Percentiles rank a stretch among this genome's conserved stretches.
These are phyloP conservation scores for Globisporangium cystogenes DNA, from an alignment of 352 stramenopile genomes.

Conservation along the genomic window DNA sequence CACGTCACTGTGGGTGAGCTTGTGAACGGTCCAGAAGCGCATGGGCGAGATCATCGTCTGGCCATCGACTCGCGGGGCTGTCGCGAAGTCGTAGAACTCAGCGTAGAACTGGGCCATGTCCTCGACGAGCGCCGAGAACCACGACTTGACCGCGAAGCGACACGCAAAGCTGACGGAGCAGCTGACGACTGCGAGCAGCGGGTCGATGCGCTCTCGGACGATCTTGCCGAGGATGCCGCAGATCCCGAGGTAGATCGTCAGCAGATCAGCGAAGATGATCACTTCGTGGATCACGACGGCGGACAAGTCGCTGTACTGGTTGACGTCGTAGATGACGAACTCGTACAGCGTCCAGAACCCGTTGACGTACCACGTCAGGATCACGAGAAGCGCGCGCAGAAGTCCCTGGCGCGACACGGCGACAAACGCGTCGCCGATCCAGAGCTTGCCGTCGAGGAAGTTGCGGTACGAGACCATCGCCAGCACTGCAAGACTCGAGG, in stretches of 20 bases:
- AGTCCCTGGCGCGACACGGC: slow-evolving; percentile 22
- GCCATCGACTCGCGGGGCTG: not conserved
- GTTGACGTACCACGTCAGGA: slow-evolving; percentile 39
- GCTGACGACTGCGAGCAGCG: slow-evolving; percentile 1
- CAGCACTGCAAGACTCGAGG: slow-evolving; percentile 26
- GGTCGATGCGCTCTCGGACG: slow-evolving; percentile 9
- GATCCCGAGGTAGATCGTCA: slow-evolving; percentile 10
- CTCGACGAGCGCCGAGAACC: not conserved
- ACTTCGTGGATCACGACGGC: not conserved
- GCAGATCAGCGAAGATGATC: slow-evolving; percentile 14
- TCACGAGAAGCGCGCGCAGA: slow-evolving; percentile 21
- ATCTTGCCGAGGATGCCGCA: slow-evolving; percentile 6
- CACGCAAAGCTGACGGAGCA: slow-evolving; percentile 1
- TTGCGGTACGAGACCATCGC: slow-evolving; percentile 28
- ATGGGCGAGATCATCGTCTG: slow-evolving; percentile 14
- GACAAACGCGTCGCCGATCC: slow-evolving; percentile 36
- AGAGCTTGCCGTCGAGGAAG: slow-evolving; percentile 24
- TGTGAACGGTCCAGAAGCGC: slow-evolving; percentile 15
- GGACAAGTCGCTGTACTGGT: slow-evolving; percentile 8
- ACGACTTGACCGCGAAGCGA: slow-evolving; percentile 4
- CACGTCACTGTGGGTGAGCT: not conserved
- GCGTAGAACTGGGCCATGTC: slow-evolving; percentile 4
- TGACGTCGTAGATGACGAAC: slow-evolving; percentile 34
- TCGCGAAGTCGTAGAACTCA: slow-evolving; percentile 2
- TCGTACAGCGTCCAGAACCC: slow-evolving; percentile 38